Evolutionary conservation across 331 rosid genomes (phyloP).

Genomic region (Pyracantha coccinea): DNA sequence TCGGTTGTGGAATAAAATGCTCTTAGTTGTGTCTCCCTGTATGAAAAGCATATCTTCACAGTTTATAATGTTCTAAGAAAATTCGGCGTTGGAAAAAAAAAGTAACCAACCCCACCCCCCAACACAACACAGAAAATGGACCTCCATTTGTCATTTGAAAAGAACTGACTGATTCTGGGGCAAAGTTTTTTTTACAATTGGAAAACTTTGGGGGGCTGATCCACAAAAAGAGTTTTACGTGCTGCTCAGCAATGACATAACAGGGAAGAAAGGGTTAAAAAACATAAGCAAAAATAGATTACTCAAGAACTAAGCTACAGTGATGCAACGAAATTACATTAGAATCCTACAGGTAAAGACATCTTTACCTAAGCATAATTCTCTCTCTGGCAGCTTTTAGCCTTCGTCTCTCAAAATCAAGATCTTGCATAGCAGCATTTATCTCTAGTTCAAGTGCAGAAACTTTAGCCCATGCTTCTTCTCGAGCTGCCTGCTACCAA

Average conservation of each 20-base stretch:
- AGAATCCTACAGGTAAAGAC: not conserved
- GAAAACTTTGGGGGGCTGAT: not conserved
- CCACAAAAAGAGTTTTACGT: not conserved
- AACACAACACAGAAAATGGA: not conserved
- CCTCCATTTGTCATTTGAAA: not conserved
- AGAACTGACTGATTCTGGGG: not conserved
- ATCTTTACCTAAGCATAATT: slow-evolving; percentile 75
- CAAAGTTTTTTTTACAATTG: not conserved
- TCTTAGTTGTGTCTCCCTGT: slow-evolving; percentile 89
- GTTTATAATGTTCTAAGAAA: not conserved
- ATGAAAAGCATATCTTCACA: slow-evolving; percentile 10
- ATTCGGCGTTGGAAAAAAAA: not conserved
- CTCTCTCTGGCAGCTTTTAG: slow-evolving; percentile 78
- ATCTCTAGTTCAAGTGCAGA: slow-evolving; percentile 79
- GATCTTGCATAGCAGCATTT: slow-evolving; percentile 72
- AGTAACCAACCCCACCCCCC: not conserved
- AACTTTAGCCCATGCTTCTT: slow-evolving; percentile 90
- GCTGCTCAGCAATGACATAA: not conserved
- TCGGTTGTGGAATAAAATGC: slow-evolving; percentile 96
- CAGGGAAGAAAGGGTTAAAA: not conserved
- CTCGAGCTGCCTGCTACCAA: slow-evolving; percentile 91
- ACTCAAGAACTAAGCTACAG: not conserved
- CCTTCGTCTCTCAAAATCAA: slow-evolving; percentile 68
- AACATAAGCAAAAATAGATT: not conserved
- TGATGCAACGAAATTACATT: not conserved